phyloP scores from a whole-genome alignment of 164 flowering plant genomes.

The Macadamia tetraphylla region DNA sequence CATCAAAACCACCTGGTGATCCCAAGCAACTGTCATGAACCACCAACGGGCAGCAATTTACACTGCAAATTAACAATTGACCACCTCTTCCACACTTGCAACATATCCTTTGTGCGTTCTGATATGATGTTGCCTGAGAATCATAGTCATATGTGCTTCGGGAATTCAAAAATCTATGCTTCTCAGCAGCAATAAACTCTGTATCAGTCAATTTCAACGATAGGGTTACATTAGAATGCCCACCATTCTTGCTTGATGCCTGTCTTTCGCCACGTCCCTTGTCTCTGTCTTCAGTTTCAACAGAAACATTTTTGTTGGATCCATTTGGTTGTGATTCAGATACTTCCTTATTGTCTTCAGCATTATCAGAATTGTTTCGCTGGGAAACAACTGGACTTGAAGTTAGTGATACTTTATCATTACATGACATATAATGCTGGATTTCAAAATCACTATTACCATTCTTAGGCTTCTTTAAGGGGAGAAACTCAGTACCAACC shows the following conservation, averaged over 20 bases:
- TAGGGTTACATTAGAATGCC: constrained; percentile 10
- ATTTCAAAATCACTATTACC: not conserved
- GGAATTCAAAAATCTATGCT: constrained; percentile 34
- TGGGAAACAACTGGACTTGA: not conserved
- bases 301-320: not conserved
- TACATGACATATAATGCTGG: constrained; percentile 5
- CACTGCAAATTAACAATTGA: constrained; percentile 44
- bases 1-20: constrained; percentile 32
- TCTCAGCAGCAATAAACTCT: constrained; percentile 21
- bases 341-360: no score
- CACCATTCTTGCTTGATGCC: constrained; percentile 22
- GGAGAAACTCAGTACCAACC: constrained; percentile 8
- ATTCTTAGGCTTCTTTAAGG: constrained; percentile 6
- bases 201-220: constrained; percentile 15
- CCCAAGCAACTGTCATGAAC: constrained; percentile 62
- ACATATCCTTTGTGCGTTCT: constrained; percentile 39
- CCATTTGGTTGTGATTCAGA: not conserved
- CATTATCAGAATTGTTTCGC: no score
- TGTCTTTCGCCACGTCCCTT: constrained; percentile 11
- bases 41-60: constrained; percentile 34
- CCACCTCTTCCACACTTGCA: constrained; percentile 56
- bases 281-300: constrained; percentile 2
- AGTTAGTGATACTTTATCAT: constrained; percentile 6
- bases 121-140: constrained; percentile 17
- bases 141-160: constrained; percentile 23